Evolutionary conservation across 1,284 basidiomycete species (phyloP), one percentile per base, ranked within the genome.

Genomic region (Volvariella surrecta): DNA sequence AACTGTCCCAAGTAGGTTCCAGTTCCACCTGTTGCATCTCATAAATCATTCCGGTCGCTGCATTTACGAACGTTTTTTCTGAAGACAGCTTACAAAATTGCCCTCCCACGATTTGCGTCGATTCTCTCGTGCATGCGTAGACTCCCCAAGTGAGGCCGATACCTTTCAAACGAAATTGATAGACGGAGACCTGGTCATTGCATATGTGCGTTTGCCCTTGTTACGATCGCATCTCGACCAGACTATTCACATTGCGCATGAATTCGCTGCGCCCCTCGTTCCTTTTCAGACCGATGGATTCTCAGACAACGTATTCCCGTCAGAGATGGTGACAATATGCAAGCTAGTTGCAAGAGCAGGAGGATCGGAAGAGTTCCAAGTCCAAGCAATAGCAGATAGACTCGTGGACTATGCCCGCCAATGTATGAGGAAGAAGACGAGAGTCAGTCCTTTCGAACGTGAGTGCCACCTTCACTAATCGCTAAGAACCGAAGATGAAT

Each of bases 221-320:
- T 16, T 24, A 42, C 31, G 40, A 8, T 21, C 31, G 32, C n/a
- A 39, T 4, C 37, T 42, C 32, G 37, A 15, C 10, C 40, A 44
- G 39, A 54, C 20, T 18, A 37, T 34, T 11, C 24, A 6, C 11
- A 11, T 11, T 28, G 6, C 24, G 11, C 6, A 28, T 28, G 11
- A 6, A 37, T 45, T 42, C 47, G 20, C 32, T 53, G 17, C 56
- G 54, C 38, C 53, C 32, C 24, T 43, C 37, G 22, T 24, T 32
- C 32, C 22, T 50, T 58, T 42, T 50, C 64, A 89, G 78, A 93
- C 90, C 16, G 90, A 94, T 54, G 90, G 90, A 1, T 66, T 92
- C 38, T 80, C 84, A 28, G 91, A 94, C 58, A 94, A 94, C 54
- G 85, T 93, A 18, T 89, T 84, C 52, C 71, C 79, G 4, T 61